Evolutionary conservation across 441 rosid species (phyloP), one percentile per base, ranked within the genome.

Genomic region (Erodium trifolium): DNA sequence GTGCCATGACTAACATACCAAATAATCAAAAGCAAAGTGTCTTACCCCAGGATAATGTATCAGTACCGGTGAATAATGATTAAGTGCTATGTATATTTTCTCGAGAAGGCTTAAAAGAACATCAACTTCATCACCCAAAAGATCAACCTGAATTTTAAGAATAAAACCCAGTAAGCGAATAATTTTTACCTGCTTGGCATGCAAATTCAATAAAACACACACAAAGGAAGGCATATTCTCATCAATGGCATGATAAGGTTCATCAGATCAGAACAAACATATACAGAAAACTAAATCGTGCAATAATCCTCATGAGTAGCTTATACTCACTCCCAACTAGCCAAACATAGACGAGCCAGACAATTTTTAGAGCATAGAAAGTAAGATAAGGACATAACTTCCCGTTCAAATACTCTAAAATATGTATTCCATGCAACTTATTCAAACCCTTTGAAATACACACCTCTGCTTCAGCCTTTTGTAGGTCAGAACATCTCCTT

Each of bases 381-480:
- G 10, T 39, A 47, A 3, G 55, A 47, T 47, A 3, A 47, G 5
- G 17, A n/a, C 57, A 51, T 51, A 51, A 51, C 5, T 14, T 51
- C 53, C 14, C 0, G 53, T 47, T 47, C 53, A 47, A 12, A 47
- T 13, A 47, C 12, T 47, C 14, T 47, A 47, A 47, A 47, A 43
- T 11, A 43, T 47, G 14, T 12, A 47, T 47, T 47, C 14, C 53
- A 51, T 51, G 57, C 53, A 51, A 51, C 17, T 51, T 51, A 51
- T 51, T 16, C 57, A 51, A 14, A 51, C 57, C 57, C 57, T 51
- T 51, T 34, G 64, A 73, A 34, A 7, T 3, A 45, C 79, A 68
- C 82, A 95, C 98, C 97, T 92, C 97, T 59, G 87, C 85, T 83
- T 95, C 99, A 55, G 98, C 99, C 80, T 90, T 95, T 68, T 78